Evolutionary conservation across 495 filamentous ascomycete species (phyloP), one percentile per base, ranked within the genome.

Genomic region (Pseudotulostoma volvatum): DNA sequence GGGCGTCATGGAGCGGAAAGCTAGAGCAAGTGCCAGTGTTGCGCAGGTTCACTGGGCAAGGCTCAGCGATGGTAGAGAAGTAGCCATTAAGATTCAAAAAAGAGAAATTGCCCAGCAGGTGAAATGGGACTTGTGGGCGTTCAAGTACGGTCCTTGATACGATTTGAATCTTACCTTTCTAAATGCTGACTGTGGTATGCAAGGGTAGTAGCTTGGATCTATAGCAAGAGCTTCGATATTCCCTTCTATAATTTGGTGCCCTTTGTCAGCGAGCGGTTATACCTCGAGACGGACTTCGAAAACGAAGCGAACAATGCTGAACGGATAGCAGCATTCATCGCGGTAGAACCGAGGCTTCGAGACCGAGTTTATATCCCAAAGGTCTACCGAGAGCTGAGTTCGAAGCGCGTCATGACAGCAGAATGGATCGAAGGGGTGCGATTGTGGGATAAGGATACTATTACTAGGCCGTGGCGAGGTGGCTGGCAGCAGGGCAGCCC

Each of bases 41-140:
- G 90, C 90, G 9, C 90, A 97, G 60, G 90, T 97, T 0, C 90
- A 97, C 52, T 93, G 87, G 83, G 88, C 90, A 18, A 60, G 81
- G 37, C 47, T 97, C 39, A 53, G 67, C 5, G 85, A 93, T 60
- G 88, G 88, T 0, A 68, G 80, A 31, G 84, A 93, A 66, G 81
- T 95, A 14, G 90, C 90, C 0, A 71, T 97, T 46, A 97, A 97
- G 64, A 77, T 97, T 18, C 90, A 97, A 68, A 97, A 97, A 60
- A 73, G 75, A 18, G 92, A 94, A 64, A 95, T 97, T 44, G 75
- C 67, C 11, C 72, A 76, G 48, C 90, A 97, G 60, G 76, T 94
- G 21, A 73, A 74, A 2, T 90, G 84, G 85, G 88, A 97, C 65
- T 48, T 97, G 38, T 93, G 83, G 84, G 76, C 87, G 9, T 95